Evolutionary conservation across 768 basidiomycete genomes (phyloP), one percentile per base, ranked within the genome.

Genomic region (Lyophyllum decastes): DNA sequence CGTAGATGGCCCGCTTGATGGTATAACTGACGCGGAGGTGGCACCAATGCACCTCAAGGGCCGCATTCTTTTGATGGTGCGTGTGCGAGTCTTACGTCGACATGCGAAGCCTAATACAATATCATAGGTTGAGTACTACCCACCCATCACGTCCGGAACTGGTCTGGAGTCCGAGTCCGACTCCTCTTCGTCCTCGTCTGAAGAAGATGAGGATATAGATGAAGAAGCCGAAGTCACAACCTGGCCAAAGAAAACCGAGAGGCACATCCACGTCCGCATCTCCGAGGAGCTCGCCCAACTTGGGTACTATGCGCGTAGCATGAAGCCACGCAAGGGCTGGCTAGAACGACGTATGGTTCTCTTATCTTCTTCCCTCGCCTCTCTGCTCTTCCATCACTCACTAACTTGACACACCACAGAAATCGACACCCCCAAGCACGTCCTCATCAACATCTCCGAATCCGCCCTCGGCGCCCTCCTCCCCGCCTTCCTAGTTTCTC

Each of bases 371-470:
- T 26, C 35, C 51, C 40, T 21, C 47, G 12, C 44, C 40, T 54
- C 53, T 30, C 46, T 14, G 43, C 45, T 14, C 44, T 33, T 33
- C 7, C 19, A 46, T 24, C 24, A 21, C 21, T 27, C 26, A 21
- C 2, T n/a, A n/a, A n/a, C n/a, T n/a, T n/a, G n/a, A n/a, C 27
- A 43, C 12, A 38, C 16, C 46, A 25, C 61, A 81, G 79, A 70
- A 47, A 67, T 81, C 54, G 53, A 66, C 0, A 70, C 77, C 17
- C 82, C 80, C 10, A 73, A 69, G 12, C 77, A 87, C 65, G 65
- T 85, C 52, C 68, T 86, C 21, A 78, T 87, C 70, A 89, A 88
- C 67, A 78, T 87, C 49, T 85, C 83, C 48, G 87, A 89, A 68
- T 73, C 78, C 0, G 63, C 72, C 0, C 70, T 81, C 41, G 66